phyloP scores from a whole-genome alignment of 75 land plant species.

The Pseudotsuga menziesii region DNA sequence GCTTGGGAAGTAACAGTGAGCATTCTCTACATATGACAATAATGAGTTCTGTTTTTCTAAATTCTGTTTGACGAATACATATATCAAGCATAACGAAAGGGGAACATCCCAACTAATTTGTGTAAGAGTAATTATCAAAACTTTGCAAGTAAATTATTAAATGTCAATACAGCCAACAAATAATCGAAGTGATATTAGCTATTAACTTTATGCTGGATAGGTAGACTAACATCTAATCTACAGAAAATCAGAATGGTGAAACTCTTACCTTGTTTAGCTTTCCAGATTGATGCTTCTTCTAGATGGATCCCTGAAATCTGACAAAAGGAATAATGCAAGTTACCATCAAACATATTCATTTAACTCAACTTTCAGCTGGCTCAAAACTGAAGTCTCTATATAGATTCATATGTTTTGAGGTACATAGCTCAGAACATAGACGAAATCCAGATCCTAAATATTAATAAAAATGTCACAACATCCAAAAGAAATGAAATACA shows the following conservation, averaged over 20 bases:
- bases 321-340: background rate
- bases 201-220: background rate
- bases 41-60: background rate
- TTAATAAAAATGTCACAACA: background rate
- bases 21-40: too few relatives aligned
- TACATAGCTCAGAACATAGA: background rate
- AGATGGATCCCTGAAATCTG: background rate
- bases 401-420: background rate
- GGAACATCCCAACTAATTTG: background rate
- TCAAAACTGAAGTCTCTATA: background rate
- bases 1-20: too few relatives aligned
- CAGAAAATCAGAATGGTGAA: background rate
- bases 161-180: background rate
- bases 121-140: background rate
- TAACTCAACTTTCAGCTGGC: background rate
- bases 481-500: background rate
- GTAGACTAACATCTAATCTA: background rate
- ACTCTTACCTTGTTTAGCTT: background rate
- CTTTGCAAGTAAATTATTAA: background rate
- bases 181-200: background rate
- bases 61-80: background rate
- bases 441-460: background rate
- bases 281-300: slow-evolving; percentile 1
- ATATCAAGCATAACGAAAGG: background rate
- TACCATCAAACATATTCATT: background rate